Evolutionary conservation across 768 basidiomycete genomes (phyloP).

Genomic region (Xerocomus potaroensis): DNA sequence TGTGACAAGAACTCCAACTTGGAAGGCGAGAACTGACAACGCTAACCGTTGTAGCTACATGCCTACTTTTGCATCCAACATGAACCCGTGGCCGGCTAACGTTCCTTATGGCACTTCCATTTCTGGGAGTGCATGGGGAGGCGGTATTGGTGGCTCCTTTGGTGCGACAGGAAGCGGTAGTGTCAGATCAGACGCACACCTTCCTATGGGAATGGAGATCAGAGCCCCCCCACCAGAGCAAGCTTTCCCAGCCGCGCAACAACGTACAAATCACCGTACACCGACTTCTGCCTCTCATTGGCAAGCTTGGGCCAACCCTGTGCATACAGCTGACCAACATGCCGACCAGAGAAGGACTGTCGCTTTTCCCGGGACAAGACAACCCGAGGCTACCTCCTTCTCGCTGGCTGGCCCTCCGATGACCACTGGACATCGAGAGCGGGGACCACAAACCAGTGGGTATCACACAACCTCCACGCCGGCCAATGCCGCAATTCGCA

Average conservation of each 20-base stretch:
- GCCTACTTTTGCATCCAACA: background rate
- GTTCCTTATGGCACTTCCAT: background rate
- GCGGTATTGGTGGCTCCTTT: background rate
- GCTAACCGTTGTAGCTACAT: background rate
- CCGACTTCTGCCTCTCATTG: background rate
- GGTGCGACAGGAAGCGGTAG: background rate
- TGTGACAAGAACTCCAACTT: background rate
- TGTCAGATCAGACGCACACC: background rate
- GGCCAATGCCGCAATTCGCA: background rate
- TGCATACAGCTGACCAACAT: background rate
- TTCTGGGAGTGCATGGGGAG: background rate
- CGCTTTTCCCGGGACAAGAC: background rate
- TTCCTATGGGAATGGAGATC: background rate
- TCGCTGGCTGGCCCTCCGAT: background rate
- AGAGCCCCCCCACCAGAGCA: conserved; percentile 1
- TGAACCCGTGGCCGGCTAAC: conserved; percentile 1
- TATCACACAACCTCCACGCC: background rate
- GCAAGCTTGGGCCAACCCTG: conserved; percentile 7
- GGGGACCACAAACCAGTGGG: background rate
- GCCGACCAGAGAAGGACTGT: background rate
- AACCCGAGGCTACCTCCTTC: background rate
- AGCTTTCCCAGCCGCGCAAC: background rate
- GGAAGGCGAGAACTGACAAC: background rate
- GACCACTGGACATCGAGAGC: background rate
- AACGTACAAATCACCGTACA: no score